These are phyloP conservation scores for Neolentinus lepideus DNA, from an alignment of 1,284 basidiomycete genomes.

Conservation along the genomic window DNA sequence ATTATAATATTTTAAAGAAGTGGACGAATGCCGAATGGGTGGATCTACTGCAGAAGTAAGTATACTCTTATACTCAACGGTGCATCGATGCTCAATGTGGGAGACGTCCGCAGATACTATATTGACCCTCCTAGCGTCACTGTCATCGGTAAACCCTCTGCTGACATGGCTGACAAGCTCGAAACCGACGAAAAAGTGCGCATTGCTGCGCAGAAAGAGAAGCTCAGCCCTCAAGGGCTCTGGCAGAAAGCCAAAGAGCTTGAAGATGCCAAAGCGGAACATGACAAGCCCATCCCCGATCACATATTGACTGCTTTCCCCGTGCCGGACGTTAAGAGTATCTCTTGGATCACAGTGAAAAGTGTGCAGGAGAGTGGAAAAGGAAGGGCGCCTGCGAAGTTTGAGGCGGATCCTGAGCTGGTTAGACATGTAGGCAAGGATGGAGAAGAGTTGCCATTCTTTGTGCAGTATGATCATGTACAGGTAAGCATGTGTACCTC, in stretches of 20 bases:
- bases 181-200: slow-evolving; percentile 81
- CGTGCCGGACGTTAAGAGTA: slow-evolving; percentile 82
- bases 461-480: slow-evolving; percentile 87
- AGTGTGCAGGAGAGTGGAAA: slow-evolving; percentile 61
- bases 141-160: slow-evolving; percentile 85
- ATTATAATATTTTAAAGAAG: slow-evolving; percentile 57
- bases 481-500: slow-evolving; percentile 39
- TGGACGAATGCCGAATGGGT: slow-evolving; percentile 83
- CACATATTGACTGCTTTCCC: slow-evolving; percentile 81
- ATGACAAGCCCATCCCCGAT: slow-evolving; percentile 78
- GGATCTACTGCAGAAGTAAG: slow-evolving; percentile 71
- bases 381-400: slow-evolving; percentile 29
- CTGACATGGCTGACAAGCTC: slow-evolving; percentile 75
- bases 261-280: slow-evolving; percentile 81
- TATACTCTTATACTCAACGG: slow-evolving; percentile 11
- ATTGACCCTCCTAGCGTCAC: slow-evolving; percentile 66
- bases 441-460: slow-evolving; percentile 71
- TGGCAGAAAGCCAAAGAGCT: slow-evolving; percentile 65
- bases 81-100: too few relatives aligned
- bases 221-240: slow-evolving; percentile 79
- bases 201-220: slow-evolving; percentile 60
- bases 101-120: slow-evolving; percentile 54
- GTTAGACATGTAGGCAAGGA: slow-evolving; percentile 69
- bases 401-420: slow-evolving; percentile 28
- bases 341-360: slow-evolving; percentile 93